Evolutionary conservation across 1,284 basidiomycete species (phyloP), one percentile per base, ranked within the genome.

Genomic region (Ustilago lituana): DNA sequence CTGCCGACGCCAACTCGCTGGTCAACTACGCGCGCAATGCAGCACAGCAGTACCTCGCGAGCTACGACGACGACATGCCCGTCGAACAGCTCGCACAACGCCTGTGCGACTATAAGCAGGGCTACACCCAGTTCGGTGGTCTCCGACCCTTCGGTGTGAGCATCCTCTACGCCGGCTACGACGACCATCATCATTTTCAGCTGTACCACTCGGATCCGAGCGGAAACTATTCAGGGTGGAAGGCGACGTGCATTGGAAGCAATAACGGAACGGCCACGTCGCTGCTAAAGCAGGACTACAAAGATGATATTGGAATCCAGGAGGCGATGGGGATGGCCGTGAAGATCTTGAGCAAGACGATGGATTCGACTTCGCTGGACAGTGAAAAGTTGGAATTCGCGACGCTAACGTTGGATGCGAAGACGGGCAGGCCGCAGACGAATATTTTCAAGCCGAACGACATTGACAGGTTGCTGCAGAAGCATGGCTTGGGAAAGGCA

Each of bases 141-240:
- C 88, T 98, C 29, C 92, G 95, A 59, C 95, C 95, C 22, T 98
- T 98, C 83, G 96, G 95, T 78, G 96, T 98, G 17, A 95, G 94
- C 24, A 86, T 98, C 51, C 88, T 98, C 43, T 98, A 98, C 76
- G 94, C 95, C 14, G 95, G 95, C 32, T 94, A 94, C 82, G 96
- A 98, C 84, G 89, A 93, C 46, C 92, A 97, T 81, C 93, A 98
- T 84, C 85, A 90, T 57, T 98, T 98, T 88, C 95, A 98, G 83
- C 88, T 98, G 24, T 98, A 98, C 86, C 94, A 97, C 83, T 95
- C 93, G 14, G 95, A 98, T 83, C 95, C 96, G 2, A 96, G 93
- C 41, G 95, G 95, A 12, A 98, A 98, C 85, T 98, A 98, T 84
- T 93, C 91, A 0, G 95, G 96, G 12, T 98, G 95, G 96, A 98